Evolutionary conservation across 176 grass and related monocot species (phyloP).

Genomic region (Triticum urartu): DNA sequence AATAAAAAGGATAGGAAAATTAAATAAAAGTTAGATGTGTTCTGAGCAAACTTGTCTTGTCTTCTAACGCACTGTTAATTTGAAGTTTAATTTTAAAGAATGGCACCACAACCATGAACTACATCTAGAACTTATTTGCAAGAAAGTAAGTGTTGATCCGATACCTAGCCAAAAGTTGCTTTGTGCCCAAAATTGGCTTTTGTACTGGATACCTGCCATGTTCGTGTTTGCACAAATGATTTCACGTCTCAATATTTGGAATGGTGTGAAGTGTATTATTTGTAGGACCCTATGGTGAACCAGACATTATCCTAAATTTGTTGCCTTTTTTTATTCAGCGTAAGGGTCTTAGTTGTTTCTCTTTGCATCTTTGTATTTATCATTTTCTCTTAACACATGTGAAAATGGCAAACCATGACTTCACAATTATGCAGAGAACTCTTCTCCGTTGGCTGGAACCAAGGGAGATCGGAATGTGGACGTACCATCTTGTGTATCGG

Average conservation of each 20-base stretch:
- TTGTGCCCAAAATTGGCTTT: not conserved
- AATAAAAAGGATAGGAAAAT: not conserved
- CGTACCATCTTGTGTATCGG: not conserved
- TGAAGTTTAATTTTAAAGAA: not conserved
- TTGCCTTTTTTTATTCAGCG: not conserved
- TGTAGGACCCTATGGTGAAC: not conserved
- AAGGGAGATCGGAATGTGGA: not conserved
- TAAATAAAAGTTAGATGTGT: not conserved
- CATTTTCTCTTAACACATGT: not conserved
- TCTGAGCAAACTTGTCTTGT: not conserved
- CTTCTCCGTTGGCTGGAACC: not conserved
- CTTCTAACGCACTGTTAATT: not conserved
- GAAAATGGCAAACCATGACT: not conserved
- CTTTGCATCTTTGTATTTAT: not conserved
- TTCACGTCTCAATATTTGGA: not conserved
- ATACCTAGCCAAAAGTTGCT: not conserved
- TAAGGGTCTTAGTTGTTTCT: not conserved
- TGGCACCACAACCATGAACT: not conserved
- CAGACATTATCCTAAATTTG: not conserved
- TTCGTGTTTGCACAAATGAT: not conserved
- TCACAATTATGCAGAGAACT: not conserved
- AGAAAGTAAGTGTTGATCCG: not conserved
- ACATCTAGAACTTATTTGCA: not conserved
- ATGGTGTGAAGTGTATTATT: not conserved
- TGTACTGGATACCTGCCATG: not conserved